phyloP scores from a whole-genome alignment of 345 rosid genomes.

The Brassica carinata region DNA sequence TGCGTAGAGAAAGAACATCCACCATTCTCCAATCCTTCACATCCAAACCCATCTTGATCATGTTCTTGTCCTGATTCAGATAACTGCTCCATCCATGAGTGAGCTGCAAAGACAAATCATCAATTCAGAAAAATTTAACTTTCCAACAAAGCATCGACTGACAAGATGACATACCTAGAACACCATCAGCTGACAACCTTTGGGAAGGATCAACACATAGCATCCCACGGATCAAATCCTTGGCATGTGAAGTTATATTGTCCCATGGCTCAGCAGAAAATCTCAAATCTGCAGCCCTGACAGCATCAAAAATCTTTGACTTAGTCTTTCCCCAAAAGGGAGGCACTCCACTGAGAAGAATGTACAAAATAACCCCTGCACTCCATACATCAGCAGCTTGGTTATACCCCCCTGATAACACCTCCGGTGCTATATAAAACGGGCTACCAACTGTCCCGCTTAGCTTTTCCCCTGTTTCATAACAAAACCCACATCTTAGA shows the following conservation, averaged over 20 bases:
- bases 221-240: conserved; percentile 70
- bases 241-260: conserved; percentile 59
- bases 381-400: conserved; percentile 85
- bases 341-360: conserved; percentile 71
- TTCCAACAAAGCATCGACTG: background rate
- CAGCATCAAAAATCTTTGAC: conserved; percentile 82
- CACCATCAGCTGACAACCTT: conserved; percentile 67
- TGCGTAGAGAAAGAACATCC: conserved; percentile 49
- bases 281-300: conserved; percentile 72
- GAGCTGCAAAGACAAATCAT: conserved; percentile 49
- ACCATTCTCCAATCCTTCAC: conserved; percentile 45
- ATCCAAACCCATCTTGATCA: conserved; percentile 38
- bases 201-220: conserved; percentile 68
- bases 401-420: conserved; percentile 65
- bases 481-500: conserved; percentile 26
- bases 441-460: conserved; percentile 74
- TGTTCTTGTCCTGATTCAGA: conserved; percentile 43
- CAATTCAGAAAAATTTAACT: background rate
- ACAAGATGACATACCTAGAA: conserved; percentile 51
- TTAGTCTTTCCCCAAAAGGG: conserved; percentile 84
- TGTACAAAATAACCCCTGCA: conserved; percentile 71
- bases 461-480: conserved; percentile 56
- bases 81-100: conserved; percentile 68
- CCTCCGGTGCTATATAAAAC: conserved; percentile 78
- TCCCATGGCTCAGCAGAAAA: conserved; percentile 76